Conservation (phyloP, 2,329 filamentous ascomycete genomes). For the Alternaria novae-zelandiae region DNA sequence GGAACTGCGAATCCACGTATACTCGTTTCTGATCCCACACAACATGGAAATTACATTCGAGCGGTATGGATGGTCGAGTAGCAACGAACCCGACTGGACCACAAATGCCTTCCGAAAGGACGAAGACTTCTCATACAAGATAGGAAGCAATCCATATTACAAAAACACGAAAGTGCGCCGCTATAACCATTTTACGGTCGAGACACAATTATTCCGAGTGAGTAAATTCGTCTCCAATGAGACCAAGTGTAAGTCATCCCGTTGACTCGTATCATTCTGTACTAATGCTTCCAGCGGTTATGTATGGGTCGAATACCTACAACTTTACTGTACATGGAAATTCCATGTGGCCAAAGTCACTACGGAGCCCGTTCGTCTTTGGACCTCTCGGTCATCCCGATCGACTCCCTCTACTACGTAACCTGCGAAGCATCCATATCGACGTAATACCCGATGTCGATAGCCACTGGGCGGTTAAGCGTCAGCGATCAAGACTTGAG, state of each 20-base stretch:
- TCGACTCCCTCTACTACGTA: constrained; percentile 23
- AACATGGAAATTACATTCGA: constrained; percentile 4
- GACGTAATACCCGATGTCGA: neutral
- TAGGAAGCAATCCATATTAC: neutral
- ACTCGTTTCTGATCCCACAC: constrained; percentile 16
- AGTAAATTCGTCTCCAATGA: constrained; percentile 25
- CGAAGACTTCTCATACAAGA: neutral
- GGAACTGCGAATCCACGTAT: constrained; percentile 24
- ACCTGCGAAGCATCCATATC: constrained; percentile 26
- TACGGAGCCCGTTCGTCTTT: constrained; percentile 24
- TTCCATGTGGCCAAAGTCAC: constrained; percentile 9
- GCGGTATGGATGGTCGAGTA: neutral
- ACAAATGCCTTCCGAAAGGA: neutral
- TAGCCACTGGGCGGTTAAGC: constrained; percentile 17
- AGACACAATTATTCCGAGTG: constrained; percentile 21
- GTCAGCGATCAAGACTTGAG: constrained; percentile 25
- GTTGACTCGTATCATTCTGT: neutral
- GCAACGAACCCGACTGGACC: neutral
- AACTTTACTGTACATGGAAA: constrained; percentile 17
- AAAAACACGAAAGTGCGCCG: neutral
- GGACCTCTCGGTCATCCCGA: constrained; percentile 15
- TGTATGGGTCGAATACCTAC: constrained; percentile 31
- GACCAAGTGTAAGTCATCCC: constrained; percentile 14
- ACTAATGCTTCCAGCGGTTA: constrained; percentile 16
- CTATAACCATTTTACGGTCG: neutral